phyloP scores from a whole-genome alignment of 441 rosid genomes.

The Adansonia rubrostipa region DNA sequence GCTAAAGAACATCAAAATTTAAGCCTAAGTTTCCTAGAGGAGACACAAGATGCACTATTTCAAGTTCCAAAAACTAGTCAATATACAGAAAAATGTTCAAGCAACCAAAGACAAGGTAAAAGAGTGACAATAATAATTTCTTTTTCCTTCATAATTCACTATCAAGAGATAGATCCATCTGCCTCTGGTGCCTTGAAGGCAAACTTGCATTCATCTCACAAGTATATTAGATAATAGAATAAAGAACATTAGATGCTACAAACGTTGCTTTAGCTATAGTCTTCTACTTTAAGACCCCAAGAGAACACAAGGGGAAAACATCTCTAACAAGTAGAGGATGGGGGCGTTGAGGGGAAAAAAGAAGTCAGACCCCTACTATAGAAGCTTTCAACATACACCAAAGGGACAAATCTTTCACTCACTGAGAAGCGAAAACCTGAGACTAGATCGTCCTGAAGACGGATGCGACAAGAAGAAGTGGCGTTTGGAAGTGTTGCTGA shows the following conservation, averaged over 20 bases:
- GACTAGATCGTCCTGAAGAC: no score
- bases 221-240: background rate
- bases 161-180: background rate
- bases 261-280: background rate
- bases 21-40: conserved; percentile 5
- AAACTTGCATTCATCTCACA: background rate
- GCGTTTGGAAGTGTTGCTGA: no score
- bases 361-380: background rate
- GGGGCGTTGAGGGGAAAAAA: background rate
- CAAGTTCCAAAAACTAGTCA: background rate
- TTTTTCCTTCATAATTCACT: background rate
- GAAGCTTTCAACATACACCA: no score
- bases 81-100: background rate
- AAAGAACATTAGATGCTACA: background rate
- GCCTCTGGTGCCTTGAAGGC: background rate
- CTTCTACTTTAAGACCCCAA: background rate
- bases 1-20: background rate
- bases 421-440: no score
- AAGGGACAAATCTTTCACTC: no score
- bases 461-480: no score
- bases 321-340: background rate
- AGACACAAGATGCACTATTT: background rate
- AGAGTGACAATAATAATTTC: background rate
- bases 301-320: background rate
- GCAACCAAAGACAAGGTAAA: background rate